Percentiles rank a stretch among this genome's conserved stretches.
Evolutionary conservation across 2,329 filamentous ascomycete species (phyloP).

Genomic region (Scorias spongiosa): DNA sequence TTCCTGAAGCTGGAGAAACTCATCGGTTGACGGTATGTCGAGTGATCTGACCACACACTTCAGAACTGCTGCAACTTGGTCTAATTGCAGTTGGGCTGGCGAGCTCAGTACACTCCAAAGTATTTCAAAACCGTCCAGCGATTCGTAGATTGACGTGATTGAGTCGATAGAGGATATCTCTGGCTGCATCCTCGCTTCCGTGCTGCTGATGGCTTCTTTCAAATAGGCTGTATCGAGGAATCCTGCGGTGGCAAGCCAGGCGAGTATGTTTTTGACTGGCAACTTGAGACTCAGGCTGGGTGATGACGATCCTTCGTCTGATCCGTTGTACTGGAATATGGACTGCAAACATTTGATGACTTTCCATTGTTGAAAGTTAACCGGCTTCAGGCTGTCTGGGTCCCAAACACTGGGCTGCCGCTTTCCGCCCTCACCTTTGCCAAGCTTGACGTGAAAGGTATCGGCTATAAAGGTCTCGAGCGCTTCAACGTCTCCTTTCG

Average conservation of each 20-base stretch:
- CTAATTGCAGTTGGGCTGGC: neutral
- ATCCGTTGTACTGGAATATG: neutral
- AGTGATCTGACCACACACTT: constrained; percentile 54
- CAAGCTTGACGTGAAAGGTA: neutral
- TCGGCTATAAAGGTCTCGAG: neutral
- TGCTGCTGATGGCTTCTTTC: neutral
- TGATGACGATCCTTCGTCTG: neutral
- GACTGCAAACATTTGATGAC: neutral
- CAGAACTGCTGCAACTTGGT: constrained; percentile 51
- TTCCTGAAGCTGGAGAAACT: constrained; percentile 4
- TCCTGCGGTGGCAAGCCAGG: neutral
- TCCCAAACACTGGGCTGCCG: neutral
- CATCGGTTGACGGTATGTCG: constrained; percentile 26
- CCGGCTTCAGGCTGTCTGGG: neutral
- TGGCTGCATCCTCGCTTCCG: neutral
- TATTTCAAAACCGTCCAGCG: neutral
- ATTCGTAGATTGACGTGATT: neutral
- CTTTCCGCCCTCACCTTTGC: neutral
- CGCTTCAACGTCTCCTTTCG: neutral
- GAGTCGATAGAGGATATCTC: neutral
- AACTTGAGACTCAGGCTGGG: neutral
- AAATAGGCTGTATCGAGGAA: neutral
- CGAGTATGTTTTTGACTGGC: neutral
- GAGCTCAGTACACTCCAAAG: neutral
- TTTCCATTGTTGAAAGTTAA: neutral